phyloP scores from a whole-genome alignment of 192 early-diverging fungal genomes.

The Rhizophagus sp. region DNA sequence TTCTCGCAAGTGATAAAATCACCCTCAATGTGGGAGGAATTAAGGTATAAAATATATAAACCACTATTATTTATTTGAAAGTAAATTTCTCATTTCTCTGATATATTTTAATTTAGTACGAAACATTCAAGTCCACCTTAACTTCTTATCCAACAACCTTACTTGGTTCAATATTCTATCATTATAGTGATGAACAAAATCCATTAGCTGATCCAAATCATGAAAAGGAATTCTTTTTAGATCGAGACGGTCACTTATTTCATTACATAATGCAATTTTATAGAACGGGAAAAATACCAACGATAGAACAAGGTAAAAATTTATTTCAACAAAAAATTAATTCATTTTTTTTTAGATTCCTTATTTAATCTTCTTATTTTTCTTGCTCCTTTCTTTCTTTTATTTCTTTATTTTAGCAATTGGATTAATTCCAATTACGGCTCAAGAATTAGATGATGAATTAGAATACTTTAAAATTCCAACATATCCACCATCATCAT shows the following conservation, averaged over 20 bases:
- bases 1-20: conserved; percentile 4
- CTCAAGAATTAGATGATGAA: conserved; percentile 14
- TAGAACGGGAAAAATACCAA: conserved; percentile 17
- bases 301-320: neutral
- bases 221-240: conserved; percentile 18
- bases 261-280: conserved; percentile 26
- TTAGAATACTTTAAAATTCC: conserved; percentile 23
- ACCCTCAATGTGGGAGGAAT: conserved; percentile 15
- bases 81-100: neutral
- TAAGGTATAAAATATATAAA: conserved; percentile 13
- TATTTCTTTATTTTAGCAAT: conserved; percentile 16
- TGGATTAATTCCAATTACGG: conserved; percentile 7
- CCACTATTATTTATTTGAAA: neutral
- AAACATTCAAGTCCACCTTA: conserved; percentile 23
- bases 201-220: neutral
- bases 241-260: conserved; percentile 19
- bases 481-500: conserved; percentile 4
- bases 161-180: conserved; percentile 10
- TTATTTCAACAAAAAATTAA: neutral
- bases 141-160: conserved; percentile 11
- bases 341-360: too few species aligned
- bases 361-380: too few species aligned
- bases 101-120: conserved; percentile 7
- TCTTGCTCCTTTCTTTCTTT: too few species aligned
- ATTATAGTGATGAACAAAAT: neutral